phyloP scores from a whole-genome alignment of 805 yeast species.

The Zygosaccharomyces lentus region DNA sequence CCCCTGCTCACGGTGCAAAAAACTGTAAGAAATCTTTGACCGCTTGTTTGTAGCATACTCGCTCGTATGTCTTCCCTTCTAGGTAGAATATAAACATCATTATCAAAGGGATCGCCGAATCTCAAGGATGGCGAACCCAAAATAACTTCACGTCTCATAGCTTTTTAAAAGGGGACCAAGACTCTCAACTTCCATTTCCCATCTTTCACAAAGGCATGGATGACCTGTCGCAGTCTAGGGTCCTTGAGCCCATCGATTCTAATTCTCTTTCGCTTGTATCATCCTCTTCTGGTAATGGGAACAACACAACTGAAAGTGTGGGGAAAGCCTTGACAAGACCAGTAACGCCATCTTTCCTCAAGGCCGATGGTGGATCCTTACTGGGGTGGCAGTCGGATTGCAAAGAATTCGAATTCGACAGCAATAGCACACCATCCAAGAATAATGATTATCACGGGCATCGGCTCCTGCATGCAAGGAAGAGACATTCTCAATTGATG shows the following conservation, averaged over 20 bases:
- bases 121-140: background rate
- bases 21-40: slow-evolving; percentile 18
- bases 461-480: slow-evolving; percentile 17
- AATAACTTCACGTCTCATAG: background rate
- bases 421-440: slow-evolving; percentile 34
- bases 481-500: slow-evolving; percentile 24
- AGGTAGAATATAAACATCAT: slow-evolving; percentile 12
- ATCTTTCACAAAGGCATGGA: slow-evolving; percentile 7
- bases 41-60: background rate
- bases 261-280: slow-evolving; percentile 27
- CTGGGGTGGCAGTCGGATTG: slow-evolving; percentile 28
- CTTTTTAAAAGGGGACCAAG: background rate
- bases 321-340: slow-evolving; percentile 12
- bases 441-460: slow-evolving; percentile 10
- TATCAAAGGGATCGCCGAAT: background rate
- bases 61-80: slow-evolving; percentile 8
- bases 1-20: slow-evolving; percentile 19
- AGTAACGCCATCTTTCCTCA: slow-evolving; percentile 15
- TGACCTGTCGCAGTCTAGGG: slow-evolving; percentile 15
- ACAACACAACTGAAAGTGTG: slow-evolving; percentile 9
- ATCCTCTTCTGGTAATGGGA: slow-evolving; percentile 17
- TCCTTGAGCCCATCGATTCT: slow-evolving; percentile 28
- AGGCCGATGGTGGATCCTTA: slow-evolving; percentile 11
- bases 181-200: background rate
- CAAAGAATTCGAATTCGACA: slow-evolving; percentile 28